These are phyloP conservation scores for Agastache rugosa DNA, from an alignment of 257 asterid species.

Conservation along the genomic window DNA sequence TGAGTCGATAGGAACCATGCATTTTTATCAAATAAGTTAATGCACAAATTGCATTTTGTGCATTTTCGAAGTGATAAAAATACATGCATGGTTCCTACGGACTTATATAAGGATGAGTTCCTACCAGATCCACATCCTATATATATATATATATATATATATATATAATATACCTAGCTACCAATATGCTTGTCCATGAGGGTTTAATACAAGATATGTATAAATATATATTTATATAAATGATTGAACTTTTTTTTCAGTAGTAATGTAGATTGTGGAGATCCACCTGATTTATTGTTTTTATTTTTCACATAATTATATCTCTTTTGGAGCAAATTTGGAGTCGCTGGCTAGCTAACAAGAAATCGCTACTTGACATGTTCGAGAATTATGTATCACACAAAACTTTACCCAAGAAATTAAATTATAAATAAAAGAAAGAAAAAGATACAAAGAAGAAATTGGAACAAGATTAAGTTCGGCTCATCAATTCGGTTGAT, in stretches of 20 bases:
- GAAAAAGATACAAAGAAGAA: not conserved
- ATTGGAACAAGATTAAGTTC: no score
- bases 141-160: no score
- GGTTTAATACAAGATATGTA: not conserved
- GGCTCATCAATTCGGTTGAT: no score
- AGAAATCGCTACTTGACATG: not conserved
- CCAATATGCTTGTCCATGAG: slow-evolving; percentile 19
- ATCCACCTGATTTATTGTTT: slow-evolving; percentile 18
- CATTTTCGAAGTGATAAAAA: no score
- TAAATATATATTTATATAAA: not conserved
- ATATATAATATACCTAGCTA: no score
- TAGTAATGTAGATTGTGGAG: slow-evolving; percentile 7
- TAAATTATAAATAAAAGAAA: not conserved
- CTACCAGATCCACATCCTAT: no score
- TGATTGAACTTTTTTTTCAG: not conserved
- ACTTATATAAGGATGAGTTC: no score
- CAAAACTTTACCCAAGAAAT: not conserved
- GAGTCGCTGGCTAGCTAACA: not conserved
- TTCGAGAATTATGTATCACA: not conserved
- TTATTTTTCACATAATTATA: no score
- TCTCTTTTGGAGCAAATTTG: not conserved
- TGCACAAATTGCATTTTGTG: no score
- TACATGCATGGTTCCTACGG: no score
- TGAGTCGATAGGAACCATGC: no score
- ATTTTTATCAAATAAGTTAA: no score